Base-by-base conservation (phyloP, 108 stramenopile genomes). In the Aurantiochytrium sp. region DNA sequence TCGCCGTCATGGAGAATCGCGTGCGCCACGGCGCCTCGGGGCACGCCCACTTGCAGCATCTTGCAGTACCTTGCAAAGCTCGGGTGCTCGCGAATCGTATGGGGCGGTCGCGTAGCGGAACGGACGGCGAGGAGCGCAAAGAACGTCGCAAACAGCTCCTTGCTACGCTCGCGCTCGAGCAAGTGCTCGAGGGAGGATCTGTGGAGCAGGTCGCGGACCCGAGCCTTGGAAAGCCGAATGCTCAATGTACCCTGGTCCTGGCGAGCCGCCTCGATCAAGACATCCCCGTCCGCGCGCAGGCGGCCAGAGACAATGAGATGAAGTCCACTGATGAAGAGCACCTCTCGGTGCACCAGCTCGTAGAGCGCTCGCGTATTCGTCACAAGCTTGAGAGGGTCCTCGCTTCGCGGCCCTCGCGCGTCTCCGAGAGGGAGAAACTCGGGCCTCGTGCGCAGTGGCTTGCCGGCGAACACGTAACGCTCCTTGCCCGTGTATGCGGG, bases 31-130 rank as follows among this genome's bases (percentile, higher is more conserved):
- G 73, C 73, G 27, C 73, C 73, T 24, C 45, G 39, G 6, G 73
- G 73, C 12, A 81, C 73, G n/a, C 73, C 73, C 6, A 81, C 73
- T 12, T 48, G 73, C 8, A 81, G 73, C 73, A 81, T 81, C 24
- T 48, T 81, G 73, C 73, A 81, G 45, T 39, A 48, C 4, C 39
- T 41, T 6, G 45, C n/a, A 30, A 81, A 81, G 19, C 6, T 30
- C 0, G 73, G 73, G 32, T 81, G 73, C 73, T 81, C 73, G 6
- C 73, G 39, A 48, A 24, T 81, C 30, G 73, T 2, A 24, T 48
- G 73, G n/a, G 73, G 73, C n/a, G 73, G 73, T 48, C 42, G 42
- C 2, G 73, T 41, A 1, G 39, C 73, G 19, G 42, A 22, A 48
- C 73, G 73, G 8, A 81, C 45, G 6, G 73, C 73, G 27, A 81